phyloP scores from a whole-genome alignment of 805 yeast genomes.

The Wickerhamiella sergipiensis region DNA sequence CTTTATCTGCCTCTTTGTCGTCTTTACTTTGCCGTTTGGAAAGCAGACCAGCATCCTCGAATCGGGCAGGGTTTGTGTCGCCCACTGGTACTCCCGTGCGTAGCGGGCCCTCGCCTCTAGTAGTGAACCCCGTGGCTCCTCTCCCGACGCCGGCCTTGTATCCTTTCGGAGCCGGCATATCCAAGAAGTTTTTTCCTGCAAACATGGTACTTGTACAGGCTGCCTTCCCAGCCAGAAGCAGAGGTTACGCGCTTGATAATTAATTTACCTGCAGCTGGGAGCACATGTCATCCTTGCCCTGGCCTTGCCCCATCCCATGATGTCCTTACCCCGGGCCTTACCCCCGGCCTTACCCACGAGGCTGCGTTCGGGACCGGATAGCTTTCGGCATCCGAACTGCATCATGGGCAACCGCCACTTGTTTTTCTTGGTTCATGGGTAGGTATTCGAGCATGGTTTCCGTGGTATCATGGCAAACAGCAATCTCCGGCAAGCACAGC shows the following conservation, averaged over 20 bases:
- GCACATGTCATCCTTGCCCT: not conserved
- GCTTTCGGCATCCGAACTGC: not conserved
- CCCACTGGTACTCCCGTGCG: constrained; percentile 20
- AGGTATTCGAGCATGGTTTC: not conserved
- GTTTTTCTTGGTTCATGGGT: constrained; percentile 17
- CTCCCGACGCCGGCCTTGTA: constrained; percentile 88
- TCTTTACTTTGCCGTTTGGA: constrained; percentile 28
- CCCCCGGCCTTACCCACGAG: not conserved
- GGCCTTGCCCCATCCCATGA: not conserved
- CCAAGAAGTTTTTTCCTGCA: constrained; percentile 37
- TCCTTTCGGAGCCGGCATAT: constrained; percentile 77
- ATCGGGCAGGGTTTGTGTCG: constrained; percentile 22
- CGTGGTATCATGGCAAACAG: not conserved
- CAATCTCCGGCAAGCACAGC: constrained; percentile 14
- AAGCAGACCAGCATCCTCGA: constrained; percentile 16
- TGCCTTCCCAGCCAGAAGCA: too few relatives aligned
- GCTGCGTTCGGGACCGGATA: not conserved
- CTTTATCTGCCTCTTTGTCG: constrained; percentile 64
- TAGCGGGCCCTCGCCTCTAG: constrained; percentile 60
- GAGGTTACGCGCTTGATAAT: not conserved
- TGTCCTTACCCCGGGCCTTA: not conserved
- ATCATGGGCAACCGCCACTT: constrained; percentile 10
- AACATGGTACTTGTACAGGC: too few relatives aligned
- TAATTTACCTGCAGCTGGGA: not conserved
- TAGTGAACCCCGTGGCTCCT: constrained; percentile 89